Conservation (phyloP, 768 basidiomycete genomes). For the Fibroporia radiculosa region DNA sequence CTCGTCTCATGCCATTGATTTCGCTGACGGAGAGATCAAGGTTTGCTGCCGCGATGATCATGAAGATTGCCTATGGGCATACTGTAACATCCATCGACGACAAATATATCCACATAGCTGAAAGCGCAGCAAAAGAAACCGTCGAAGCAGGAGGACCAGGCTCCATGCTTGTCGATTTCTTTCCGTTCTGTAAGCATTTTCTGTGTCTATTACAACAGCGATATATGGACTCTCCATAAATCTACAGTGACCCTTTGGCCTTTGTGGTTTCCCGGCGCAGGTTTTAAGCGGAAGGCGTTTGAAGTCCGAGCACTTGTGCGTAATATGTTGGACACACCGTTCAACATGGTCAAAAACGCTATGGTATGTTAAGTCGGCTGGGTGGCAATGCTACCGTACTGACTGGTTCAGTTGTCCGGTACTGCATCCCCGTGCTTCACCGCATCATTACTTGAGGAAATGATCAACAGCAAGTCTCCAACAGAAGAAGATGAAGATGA, state of each 20-base stretch:
- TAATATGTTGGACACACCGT: slow-evolving; percentile 6
- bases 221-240: not conserved
- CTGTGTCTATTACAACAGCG: not conserved
- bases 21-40: not conserved
- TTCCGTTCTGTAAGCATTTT: slow-evolving; percentile 11
- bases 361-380: slow-evolving; percentile 9
- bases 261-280: slow-evolving; percentile 13
- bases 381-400: not conserved
- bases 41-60: slow-evolving; percentile 8
- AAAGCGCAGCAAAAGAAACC: slow-evolving; percentile 9
- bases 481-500: slow-evolving; percentile 13
- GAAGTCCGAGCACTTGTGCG: not conserved
- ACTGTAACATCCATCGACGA: slow-evolving; percentile 9
- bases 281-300: slow-evolving; percentile 11
- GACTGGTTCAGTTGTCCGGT: slow-evolving; percentile 5
- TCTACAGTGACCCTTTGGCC: slow-evolving; percentile 10
- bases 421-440: slow-evolving; percentile 15
- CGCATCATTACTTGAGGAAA: slow-evolving; percentile 12
- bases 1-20: not conserved
- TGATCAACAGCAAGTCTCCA: not conserved
- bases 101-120: slow-evolving; percentile 8
- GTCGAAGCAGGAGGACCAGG: slow-evolving; percentile 8
- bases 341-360: slow-evolving; percentile 13
- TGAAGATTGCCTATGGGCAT: slow-evolving; percentile 14
- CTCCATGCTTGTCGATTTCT: slow-evolving; percentile 14